Conservation (phyloP, 139 green algal species). For the Chlamydomonas sp. region DNA sequence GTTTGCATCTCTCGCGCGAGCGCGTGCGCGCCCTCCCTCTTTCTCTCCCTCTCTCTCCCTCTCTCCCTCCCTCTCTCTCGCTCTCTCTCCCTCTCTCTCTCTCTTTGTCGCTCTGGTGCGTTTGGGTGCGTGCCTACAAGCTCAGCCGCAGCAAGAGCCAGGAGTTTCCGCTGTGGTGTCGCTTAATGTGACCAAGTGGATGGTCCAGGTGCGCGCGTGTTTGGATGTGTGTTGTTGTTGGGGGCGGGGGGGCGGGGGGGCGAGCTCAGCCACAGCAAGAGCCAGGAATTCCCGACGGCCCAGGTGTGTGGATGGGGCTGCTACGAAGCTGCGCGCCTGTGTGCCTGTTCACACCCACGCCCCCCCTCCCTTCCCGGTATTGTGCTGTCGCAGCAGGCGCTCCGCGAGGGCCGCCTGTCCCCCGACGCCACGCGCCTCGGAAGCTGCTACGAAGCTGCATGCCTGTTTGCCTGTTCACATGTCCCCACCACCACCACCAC, state of each 20-base stretch:
- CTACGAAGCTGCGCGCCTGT: too few species aligned
- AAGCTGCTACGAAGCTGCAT: slow-evolving; percentile 16
- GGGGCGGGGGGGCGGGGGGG: slow-evolving; percentile 23
- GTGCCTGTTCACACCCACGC: too few species aligned
- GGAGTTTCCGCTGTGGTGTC: slow-evolving; percentile 55
- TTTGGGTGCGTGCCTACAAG: slow-evolving; percentile 21
- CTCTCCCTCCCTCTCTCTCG: too few species aligned
- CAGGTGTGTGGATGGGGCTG: too few species aligned
- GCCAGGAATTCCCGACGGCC: slow-evolving; percentile 59
- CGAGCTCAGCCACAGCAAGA: slow-evolving; percentile 30
- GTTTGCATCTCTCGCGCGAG: too few species aligned
- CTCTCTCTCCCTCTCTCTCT: too few species aligned
- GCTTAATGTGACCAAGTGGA: slow-evolving; percentile 59
- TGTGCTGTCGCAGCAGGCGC: too few species aligned
- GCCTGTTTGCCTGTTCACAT: too few species aligned
- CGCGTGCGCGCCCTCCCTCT: slow-evolving; percentile 21
- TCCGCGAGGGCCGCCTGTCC: slow-evolving; percentile 21
- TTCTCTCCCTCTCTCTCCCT: slow-evolving; percentile 13
- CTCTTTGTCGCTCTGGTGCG: too few species aligned
- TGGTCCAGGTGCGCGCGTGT: slow-evolving; percentile 34
- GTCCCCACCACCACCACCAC: too few species aligned
- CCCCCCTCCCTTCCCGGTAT: too few species aligned
- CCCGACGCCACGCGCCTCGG: slow-evolving; percentile 11
- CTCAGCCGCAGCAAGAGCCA: slow-evolving; percentile 38
- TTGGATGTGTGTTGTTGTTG: too few species aligned